Conservation (phyloP, 2,329 filamentous ascomycete species). For the Xylaria sp. region DNA sequence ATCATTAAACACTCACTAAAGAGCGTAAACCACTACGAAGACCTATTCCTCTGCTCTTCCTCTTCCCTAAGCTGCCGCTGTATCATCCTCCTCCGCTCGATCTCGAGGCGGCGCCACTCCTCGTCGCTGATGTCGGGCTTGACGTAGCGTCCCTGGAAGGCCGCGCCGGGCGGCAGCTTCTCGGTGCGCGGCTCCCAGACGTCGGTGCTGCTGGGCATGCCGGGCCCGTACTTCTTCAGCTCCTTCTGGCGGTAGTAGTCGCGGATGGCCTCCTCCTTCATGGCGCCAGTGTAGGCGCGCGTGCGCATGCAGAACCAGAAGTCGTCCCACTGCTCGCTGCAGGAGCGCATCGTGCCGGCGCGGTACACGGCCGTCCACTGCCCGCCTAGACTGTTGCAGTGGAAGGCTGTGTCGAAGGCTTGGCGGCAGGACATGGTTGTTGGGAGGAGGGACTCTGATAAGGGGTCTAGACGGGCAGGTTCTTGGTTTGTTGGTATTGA, state of each 20-base stretch:
- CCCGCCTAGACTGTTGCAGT: conserved; percentile 90
- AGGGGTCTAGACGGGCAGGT: conserved; percentile 52
- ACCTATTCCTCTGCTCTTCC: not conserved
- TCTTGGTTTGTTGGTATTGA: conserved; percentile 38
- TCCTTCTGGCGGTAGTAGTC: conserved; percentile 76
- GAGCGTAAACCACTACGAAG: not conserved
- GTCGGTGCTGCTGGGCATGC: conserved; percentile 82
- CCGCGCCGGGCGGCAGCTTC: conserved; percentile 62
- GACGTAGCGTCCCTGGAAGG: conserved; percentile 58
- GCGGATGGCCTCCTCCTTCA: conserved; percentile 70
- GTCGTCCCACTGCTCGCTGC: conserved; percentile 87
- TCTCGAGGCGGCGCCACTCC: conserved; percentile 55
- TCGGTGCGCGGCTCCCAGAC: conserved; percentile 82
- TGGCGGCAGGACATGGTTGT: conserved; percentile 87
- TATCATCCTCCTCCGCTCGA: conserved; percentile 43
- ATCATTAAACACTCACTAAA: not conserved
- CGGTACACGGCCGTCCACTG: conserved; percentile 95
- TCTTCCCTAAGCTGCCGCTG: conserved; percentile 39
- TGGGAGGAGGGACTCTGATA: conserved; percentile 78
- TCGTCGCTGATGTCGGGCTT: conserved; percentile 55
- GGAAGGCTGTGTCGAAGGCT: conserved; percentile 92
- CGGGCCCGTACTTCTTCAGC: conserved; percentile 70
- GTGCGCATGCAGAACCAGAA: conserved; percentile 99
- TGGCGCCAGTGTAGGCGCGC: conserved; percentile 68
- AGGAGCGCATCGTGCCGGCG: conserved; percentile 79